Evolutionary conservation across 495 filamentous ascomycete genomes (phyloP).

Genomic region (Penicillium simplicissimum): DNA sequence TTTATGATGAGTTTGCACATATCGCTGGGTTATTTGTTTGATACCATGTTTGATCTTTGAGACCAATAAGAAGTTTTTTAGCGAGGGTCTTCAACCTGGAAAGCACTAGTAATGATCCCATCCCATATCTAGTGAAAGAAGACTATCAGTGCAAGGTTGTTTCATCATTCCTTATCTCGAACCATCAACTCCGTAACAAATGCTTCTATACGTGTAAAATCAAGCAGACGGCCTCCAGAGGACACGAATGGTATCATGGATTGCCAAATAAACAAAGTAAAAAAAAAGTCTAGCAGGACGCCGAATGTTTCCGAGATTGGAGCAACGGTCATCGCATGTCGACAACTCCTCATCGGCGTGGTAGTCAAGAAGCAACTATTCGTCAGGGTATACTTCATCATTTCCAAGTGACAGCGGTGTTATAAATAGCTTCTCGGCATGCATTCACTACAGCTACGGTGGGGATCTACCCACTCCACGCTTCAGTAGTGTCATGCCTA

Average conservation of each 20-base stretch:
- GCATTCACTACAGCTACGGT: background rate
- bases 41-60: slow-evolving; percentile 21
- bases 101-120: too few species aligned
- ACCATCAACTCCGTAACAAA: background rate
- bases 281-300: slow-evolving; percentile 14
- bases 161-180: background rate
- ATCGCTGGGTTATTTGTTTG: slow-evolving; percentile 5
- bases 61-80: slow-evolving; percentile 7
- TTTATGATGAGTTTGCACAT: slow-evolving; percentile 5
- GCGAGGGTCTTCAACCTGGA: background rate
- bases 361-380: slow-evolving; percentile 7
- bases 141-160: background rate
- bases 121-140: background rate
- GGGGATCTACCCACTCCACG: slow-evolving; percentile 21
- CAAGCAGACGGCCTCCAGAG: background rate
- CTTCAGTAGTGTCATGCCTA: slow-evolving; percentile 19
- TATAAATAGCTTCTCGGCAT: background rate
- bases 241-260: slow-evolving; percentile 33
- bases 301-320: slow-evolving; percentile 17
- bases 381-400: slow-evolving; percentile 14
- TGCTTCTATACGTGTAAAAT: background rate
- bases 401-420: background rate
- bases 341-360: background rate
- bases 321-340: slow-evolving; percentile 1
- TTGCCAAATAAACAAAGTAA: slow-evolving; percentile 16